These are phyloP conservation scores for Exophiala sp. DNA, from an alignment of 2,329 filamentous ascomycete genomes.

Conservation along the genomic window DNA sequence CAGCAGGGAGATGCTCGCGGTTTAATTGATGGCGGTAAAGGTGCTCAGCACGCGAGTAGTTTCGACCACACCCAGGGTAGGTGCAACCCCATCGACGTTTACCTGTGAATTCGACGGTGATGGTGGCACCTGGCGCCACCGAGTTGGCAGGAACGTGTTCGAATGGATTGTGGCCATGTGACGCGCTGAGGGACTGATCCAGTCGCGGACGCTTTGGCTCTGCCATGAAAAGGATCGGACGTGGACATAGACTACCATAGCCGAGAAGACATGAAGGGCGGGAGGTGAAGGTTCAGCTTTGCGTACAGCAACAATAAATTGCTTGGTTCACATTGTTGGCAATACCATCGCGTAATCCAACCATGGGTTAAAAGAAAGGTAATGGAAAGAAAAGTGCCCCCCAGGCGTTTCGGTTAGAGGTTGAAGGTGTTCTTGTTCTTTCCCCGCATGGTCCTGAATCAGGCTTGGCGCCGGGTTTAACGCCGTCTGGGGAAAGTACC, in stretches of 20 bases:
- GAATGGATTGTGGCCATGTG: slow-evolving; percentile 1
- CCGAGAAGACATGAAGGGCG: neutral
- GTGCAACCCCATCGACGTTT: slow-evolving; percentile 65
- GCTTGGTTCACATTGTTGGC: too few species aligned
- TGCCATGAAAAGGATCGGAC: slow-evolving; percentile 7
- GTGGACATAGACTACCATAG: slow-evolving; percentile 1
- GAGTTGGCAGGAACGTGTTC: neutral
- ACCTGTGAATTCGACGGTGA: neutral
- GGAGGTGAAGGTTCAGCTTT: neutral
- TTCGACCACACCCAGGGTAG: slow-evolving; percentile 83
- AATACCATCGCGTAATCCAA: too few species aligned
- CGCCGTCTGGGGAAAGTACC: too few species aligned
- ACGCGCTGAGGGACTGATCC: slow-evolving; percentile 6
- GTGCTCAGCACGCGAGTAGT: slow-evolving; percentile 92
- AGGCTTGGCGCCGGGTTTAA: too few species aligned
- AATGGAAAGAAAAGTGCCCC: too few species aligned
- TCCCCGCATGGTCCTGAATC: too few species aligned
- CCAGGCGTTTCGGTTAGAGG: too few species aligned
- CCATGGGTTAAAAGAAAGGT: too few species aligned
- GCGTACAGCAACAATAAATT: too few species aligned
- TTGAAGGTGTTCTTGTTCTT: too few species aligned
- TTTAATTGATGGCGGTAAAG: slow-evolving; percentile 95
- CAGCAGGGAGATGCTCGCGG: slow-evolving; percentile 54
- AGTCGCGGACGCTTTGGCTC: slow-evolving; percentile 20
- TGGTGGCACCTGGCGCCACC: slow-evolving; percentile 2